A percentile compares a stretch with the other conserved stretches of the same genome.
phyloP scores from a whole-genome alignment of 164 flowering plant species.

The Aristolochia fimbriata region DNA sequence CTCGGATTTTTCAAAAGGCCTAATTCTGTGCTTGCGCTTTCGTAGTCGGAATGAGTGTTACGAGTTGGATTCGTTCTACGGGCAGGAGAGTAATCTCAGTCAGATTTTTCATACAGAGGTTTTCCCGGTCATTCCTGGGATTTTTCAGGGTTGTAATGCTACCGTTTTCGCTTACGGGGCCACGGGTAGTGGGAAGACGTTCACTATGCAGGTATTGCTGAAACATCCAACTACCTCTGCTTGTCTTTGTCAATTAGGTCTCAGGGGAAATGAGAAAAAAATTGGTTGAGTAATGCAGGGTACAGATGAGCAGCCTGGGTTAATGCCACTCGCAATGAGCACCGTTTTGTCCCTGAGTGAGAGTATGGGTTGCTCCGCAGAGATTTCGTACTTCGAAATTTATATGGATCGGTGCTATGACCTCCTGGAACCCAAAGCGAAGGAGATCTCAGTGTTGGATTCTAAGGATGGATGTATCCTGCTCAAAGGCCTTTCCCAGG shows the following conservation, averaged over 20 bases:
- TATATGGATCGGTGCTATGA: constrained; percentile 89
- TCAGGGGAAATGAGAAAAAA: neutral
- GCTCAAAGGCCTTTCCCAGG: constrained; percentile 66
- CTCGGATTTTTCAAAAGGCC: neutral
- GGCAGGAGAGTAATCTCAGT: constrained; percentile 40
- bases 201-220: constrained; percentile 85
- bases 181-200: constrained; percentile 94
- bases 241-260: neutral
- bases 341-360: constrained; percentile 49
- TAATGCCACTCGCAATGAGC: constrained; percentile 72
- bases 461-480: constrained; percentile 74
- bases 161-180: constrained; percentile 96
- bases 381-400: constrained; percentile 81
- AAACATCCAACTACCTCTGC: neutral
- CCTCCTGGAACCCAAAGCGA: constrained; percentile 53
- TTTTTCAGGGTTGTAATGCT: constrained; percentile 64
- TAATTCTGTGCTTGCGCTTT: constrained; percentile 2
- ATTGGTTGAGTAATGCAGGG: constrained; percentile 43
- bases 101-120: constrained; percentile 67
- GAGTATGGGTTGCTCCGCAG: constrained; percentile 30
- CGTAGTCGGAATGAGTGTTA: constrained; percentile 76
- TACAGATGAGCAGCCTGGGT: constrained; percentile 56
- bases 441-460: constrained; percentile 64
- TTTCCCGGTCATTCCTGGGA: constrained; percentile 59
- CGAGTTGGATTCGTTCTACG: constrained; percentile 68